Evolutionary conservation across 805 yeast species (phyloP).

Genomic region (Candida endomychidarum): DNA sequence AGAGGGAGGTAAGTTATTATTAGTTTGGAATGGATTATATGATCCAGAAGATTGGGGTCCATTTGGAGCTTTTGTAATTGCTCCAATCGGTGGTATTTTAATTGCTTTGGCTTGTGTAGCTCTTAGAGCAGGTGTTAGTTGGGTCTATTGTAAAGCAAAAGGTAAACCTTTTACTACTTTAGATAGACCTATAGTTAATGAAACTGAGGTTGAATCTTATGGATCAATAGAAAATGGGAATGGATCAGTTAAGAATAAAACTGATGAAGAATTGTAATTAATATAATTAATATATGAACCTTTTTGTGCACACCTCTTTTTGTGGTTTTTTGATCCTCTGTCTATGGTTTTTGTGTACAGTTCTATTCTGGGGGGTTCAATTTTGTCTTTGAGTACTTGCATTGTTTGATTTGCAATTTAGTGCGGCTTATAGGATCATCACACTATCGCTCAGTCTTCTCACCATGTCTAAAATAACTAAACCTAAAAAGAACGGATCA

Average conservation of each 20-base stretch:
- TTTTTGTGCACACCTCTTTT: neutral
- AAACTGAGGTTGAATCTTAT: slow-evolving; percentile 15
- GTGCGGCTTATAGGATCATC: no score
- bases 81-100: slow-evolving; percentile 77
- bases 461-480: slow-evolving; percentile 1
- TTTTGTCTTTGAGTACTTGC: no score
- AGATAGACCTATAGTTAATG: slow-evolving; percentile 32
- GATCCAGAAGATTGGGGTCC: slow-evolving; percentile 83
- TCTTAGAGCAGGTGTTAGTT: slow-evolving; percentile 41
- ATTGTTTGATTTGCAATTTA: no score
- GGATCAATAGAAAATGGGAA: slow-evolving; percentile 4
- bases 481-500: slow-evolving; percentile 8
- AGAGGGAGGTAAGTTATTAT: slow-evolving; percentile 74
- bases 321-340: neutral
- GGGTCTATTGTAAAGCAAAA: slow-evolving; percentile 30
- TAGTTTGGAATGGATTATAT: slow-evolving; percentile 81
- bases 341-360: no score
- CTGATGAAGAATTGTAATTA: slow-evolving; percentile 8
- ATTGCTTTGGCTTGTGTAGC: slow-evolving; percentile 54
- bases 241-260: slow-evolving; percentile 4
- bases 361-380: no score
- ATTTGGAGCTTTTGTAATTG: slow-evolving; percentile 90
- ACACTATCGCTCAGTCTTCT: no score
- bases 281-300: neutral
- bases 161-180: slow-evolving; percentile 47